phyloP scores from a whole-genome alignment of 2,329 filamentous ascomycete species.

The Fusarium sp. region DNA sequence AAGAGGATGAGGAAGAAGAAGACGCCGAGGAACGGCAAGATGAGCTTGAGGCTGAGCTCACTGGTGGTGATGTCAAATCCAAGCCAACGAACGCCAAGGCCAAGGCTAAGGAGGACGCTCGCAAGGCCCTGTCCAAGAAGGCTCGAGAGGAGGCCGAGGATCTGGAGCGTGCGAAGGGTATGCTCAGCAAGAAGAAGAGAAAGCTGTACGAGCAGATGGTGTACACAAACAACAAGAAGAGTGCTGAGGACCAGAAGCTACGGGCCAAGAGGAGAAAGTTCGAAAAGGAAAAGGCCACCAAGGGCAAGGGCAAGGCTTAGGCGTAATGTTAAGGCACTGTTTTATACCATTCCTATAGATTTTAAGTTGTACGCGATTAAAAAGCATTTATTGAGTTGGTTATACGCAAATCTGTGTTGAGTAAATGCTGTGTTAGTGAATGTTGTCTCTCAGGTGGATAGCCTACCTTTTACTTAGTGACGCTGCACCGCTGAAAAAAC shows the following conservation, averaged over 20 bases:
- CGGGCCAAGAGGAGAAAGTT: slow-evolving; percentile 90
- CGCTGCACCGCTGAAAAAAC: slow-evolving; percentile 12
- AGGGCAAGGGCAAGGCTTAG: slow-evolving; percentile 52
- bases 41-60: slow-evolving; percentile 92
- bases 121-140: slow-evolving; percentile 75
- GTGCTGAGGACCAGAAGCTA: slow-evolving; percentile 86
- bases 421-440: background rate
- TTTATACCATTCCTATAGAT: slow-evolving; percentile 46
- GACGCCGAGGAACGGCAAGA: slow-evolving; percentile 80
- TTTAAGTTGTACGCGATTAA: slow-evolving; percentile 38
- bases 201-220: slow-evolving; percentile 98
- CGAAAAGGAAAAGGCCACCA: slow-evolving; percentile 70
- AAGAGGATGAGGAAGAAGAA: slow-evolving; percentile 62
- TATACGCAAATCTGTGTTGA: background rate
- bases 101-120: slow-evolving; percentile 74
- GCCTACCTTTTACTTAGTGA: background rate
- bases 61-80: slow-evolving; percentile 69
- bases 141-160: slow-evolving; percentile 84
- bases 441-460: slow-evolving; percentile 14
- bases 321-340: slow-evolving; percentile 47
- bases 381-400: slow-evolving; percentile 19
- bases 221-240: slow-evolving; percentile 93
- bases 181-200: slow-evolving; percentile 97
- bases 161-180: slow-evolving; percentile 92
- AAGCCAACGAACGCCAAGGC: slow-evolving; percentile 59